Base-by-base conservation (phyloP, 2,329 filamentous ascomycete species). In the Phyllosticta citrichinensis region DNA sequence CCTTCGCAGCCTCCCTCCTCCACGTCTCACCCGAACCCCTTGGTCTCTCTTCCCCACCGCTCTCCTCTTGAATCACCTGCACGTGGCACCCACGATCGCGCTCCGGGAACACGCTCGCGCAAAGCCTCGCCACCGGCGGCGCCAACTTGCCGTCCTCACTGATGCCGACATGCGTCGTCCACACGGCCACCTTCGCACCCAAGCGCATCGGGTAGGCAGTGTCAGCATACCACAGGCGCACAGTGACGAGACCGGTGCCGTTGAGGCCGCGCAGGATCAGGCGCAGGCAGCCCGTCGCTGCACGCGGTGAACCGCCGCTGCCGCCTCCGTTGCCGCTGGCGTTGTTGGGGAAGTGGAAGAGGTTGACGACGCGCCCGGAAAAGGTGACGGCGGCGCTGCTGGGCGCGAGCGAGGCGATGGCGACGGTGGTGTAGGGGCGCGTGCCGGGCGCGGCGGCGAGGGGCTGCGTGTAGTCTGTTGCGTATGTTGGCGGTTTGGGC, bases 41-140 rank as follows among this genome's bases (percentile, higher is more conserved):
- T 82, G 82, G 27, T 65, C 70, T 40, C 77, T 60, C 77, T 22
- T 22, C 22, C 22, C 22, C 22, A 3, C 22, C 22, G 22, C 22
- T 22, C 71, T 9, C 65, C 68, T 17, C 75, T 69, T 40, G 76
- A 71, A 57, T 79, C 77, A n/a, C 77, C 72, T 84, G 79, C 11
- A 85, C 69, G 62, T 83, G 78, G 52, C 79, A 83, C 52, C 76
- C 76, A 6, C 77, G 76, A 60, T 83, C 78, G 8, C 81, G 76
- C 51, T 83, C 81, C 0, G 83, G 83, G 58, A 84, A 84, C 30
- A 87, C 76, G n/a, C 79, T 81, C 0, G 80, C 80, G 58, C 79
- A 79, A 20, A 81, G 70, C 1, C 77, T 75, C 58, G 81, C 81
- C 51, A 70, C 74, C 0, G 74, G 72, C 14, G 71, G 73, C 0